phyloP scores from a whole-genome alignment of 2,329 filamentous ascomycete genomes.

The Aspergillus awamori region DNA sequence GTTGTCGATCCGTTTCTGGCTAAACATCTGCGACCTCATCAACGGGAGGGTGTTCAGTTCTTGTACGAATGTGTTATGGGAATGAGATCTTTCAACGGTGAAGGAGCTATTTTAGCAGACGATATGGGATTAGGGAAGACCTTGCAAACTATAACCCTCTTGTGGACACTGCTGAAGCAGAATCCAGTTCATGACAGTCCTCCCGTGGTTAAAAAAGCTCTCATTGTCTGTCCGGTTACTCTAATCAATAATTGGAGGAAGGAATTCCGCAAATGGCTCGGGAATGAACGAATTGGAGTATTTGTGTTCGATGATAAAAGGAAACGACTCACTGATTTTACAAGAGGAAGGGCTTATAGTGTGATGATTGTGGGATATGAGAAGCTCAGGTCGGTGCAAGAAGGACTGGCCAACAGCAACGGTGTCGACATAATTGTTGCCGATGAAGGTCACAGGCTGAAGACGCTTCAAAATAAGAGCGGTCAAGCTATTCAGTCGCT shows the following conservation, averaged over 20 bases:
- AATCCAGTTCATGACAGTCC: conserved; percentile 63
- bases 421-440: conserved; percentile 71
- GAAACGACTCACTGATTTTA: conserved; percentile 68
- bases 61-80: conserved; percentile 78
- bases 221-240: conserved; percentile 74
- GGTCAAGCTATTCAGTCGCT: conserved; percentile 67
- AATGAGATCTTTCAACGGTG: conserved; percentile 65
- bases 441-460: conserved; percentile 70
- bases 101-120: conserved; percentile 72
- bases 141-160: conserved; percentile 68
- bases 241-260: conserved; percentile 73
- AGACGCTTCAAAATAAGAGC: conserved; percentile 70
- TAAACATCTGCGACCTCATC: conserved; percentile 67
- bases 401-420: conserved; percentile 63
- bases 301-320: conserved; percentile 65
- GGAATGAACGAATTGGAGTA: conserved; percentile 69
- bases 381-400: conserved; percentile 66
- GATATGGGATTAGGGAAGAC: conserved; percentile 79
- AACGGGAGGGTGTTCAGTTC: conserved; percentile 70
- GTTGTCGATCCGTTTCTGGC: conserved; percentile 69
- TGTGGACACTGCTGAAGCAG: conserved; percentile 74
- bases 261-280: conserved; percentile 74
- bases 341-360: conserved; percentile 67
- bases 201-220: conserved; percentile 68
- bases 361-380: conserved; percentile 77